These are phyloP conservation scores for Phaeolepiota aurea DNA, from an alignment of 768 basidiomycete species.

Conservation along the genomic window DNA sequence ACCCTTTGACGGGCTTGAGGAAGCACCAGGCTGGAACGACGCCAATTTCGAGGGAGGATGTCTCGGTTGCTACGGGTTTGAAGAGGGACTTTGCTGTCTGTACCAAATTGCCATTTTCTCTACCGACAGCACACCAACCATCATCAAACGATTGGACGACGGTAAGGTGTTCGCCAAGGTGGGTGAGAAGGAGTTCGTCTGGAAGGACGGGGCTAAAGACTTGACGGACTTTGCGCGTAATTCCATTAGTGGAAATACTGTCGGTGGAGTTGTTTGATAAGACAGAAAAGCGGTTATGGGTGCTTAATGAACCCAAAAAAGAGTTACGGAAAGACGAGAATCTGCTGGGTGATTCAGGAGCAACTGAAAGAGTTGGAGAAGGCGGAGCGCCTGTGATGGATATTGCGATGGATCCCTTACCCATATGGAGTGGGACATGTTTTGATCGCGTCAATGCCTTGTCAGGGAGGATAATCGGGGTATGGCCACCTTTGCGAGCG, in stretches of 20 bases:
- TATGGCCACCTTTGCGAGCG: conserved; percentile 34
- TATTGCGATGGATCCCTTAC: background rate
- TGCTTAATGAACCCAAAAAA: conserved; percentile 9
- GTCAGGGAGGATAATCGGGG: conserved; percentile 45
- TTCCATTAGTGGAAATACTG: conserved; percentile 20
- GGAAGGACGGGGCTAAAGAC: conserved; percentile 62
- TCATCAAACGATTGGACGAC: conserved; percentile 67
- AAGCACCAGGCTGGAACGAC: conserved; percentile 76
- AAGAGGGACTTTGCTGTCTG: conserved; percentile 31
- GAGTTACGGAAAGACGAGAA: conserved; percentile 18
- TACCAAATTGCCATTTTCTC: conserved; percentile 29
- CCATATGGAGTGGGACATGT: conserved; percentile 9
- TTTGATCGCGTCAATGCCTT: conserved; percentile 28
- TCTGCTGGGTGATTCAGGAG: conserved; percentile 10
- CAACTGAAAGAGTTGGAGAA: conserved; percentile 10
- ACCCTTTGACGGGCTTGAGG: conserved; percentile 50
- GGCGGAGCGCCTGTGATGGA: conserved; percentile 8
- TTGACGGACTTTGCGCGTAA: conserved; percentile 51
- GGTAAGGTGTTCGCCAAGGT: conserved; percentile 49
- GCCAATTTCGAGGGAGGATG: conserved; percentile 52
- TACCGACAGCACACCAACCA: conserved; percentile 71
- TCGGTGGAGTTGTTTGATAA: conserved; percentile 28
- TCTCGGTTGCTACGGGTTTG: conserved; percentile 17
- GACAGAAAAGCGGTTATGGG: conserved; percentile 29
- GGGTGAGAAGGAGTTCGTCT: conserved; percentile 56